Base-by-base conservation (phyloP, 345 rosid species). In the Erysimum cheiranthoides region DNA sequence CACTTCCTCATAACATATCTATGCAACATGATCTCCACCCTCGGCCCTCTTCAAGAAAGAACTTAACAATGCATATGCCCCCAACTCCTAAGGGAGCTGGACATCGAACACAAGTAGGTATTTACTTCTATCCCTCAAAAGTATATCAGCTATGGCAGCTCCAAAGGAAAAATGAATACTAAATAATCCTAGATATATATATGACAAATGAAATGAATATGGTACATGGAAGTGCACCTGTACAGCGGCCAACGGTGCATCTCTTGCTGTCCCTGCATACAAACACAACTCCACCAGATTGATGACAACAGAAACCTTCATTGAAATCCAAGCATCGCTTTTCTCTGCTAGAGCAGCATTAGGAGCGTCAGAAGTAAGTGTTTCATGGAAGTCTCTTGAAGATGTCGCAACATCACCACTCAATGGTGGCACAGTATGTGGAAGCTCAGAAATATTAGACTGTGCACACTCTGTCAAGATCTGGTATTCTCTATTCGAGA, bases 391-490 rank as follows among this genome's bases (percentile, higher is more conserved):
- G 79, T 74, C 85, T 82, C 59, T 73, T 61, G 90, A 81, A 58
- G 88, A 82, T 73, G 82, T 56, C 61, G 45, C 81, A 78, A 76
- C 66, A 71, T 73, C 80, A 74, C 67, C 81, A 45, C 47, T 82
- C 85, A 94, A 66, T 27, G 84, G 82, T 5, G 98, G 96, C 64
- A 84, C 85, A 43, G 73, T 36, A 81, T 76, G 84, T 28, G 97
- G 93, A 17, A 78, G 84, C 86, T 94, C 98, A 68, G 93, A 87
- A 69, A 94, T 78, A 82, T 94, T 94, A 78, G 96, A 85, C 66
- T 79, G 75, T 43, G 95, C 94, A 84, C 98, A 92, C 79, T 94
- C 97, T 13, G 92, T 81, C 74, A 94, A 84, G 79, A 94, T 90
- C 83, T 85, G 95, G 87, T 94, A 94, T 57, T 94, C 97, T 82